Percentiles rank a stretch among this genome's conserved stretches.
Evolutionary conservation across 169 alveolate genomes (phyloP).

Genomic region (Sarcocystis neurona): DNA sequence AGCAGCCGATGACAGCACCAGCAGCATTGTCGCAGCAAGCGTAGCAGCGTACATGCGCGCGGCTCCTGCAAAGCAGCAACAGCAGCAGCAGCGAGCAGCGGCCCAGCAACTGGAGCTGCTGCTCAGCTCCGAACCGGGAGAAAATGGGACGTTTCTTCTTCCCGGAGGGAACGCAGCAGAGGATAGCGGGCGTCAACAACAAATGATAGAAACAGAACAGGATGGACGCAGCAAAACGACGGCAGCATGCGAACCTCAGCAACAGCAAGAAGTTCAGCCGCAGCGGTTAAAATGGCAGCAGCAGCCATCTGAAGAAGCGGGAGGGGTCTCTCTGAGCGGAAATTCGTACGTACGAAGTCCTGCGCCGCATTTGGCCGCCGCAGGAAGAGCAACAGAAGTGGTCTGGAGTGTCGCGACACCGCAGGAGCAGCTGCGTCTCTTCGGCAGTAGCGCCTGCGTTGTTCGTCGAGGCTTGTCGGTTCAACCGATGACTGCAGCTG

Average conservation of each 20-base stretch:
- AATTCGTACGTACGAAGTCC: too few relatives aligned
- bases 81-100: slow-evolving; percentile 43
- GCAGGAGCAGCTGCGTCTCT: background rate
- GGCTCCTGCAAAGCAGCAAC: too few relatives aligned
- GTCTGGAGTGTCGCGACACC: background rate
- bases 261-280: background rate
- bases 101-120: slow-evolving; percentile 12
- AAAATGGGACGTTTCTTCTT: slow-evolving; percentile 17
- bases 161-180: slow-evolving; percentile 11
- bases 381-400: background rate
- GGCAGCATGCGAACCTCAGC: background rate
- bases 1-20: too few relatives aligned
- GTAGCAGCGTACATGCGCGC: too few relatives aligned
- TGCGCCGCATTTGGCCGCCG: too few relatives aligned
- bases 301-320: slow-evolving; percentile 19
- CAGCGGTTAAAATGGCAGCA: slow-evolving; percentile 13
- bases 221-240: too few relatives aligned
- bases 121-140: slow-evolving; percentile 32
- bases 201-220: too few relatives aligned
- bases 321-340: background rate
- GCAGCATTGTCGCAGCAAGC: too few relatives aligned
- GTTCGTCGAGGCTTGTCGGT: background rate
- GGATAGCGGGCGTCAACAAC: too few relatives aligned
- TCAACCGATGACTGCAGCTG: background rate
- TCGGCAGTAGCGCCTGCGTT: background rate